Evolutionary conservation across 2,329 filamentous ascomycete species (phyloP).

Genomic region (Sclerotinia minor): DNA sequence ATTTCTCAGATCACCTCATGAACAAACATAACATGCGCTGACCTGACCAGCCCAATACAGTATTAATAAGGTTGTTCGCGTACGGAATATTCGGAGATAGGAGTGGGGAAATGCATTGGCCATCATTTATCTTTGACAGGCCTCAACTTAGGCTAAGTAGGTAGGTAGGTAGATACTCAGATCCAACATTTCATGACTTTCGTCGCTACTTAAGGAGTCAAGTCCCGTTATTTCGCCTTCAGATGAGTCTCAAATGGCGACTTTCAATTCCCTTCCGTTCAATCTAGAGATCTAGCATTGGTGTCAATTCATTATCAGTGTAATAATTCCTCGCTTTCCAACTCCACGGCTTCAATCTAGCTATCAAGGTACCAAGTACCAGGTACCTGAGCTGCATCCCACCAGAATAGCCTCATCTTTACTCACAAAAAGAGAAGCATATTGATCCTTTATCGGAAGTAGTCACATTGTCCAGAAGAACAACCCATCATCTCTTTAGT

Average conservation of each 20-base stretch:
- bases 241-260: not conserved
- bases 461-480: not conserved
- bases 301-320: conserved; percentile 31
- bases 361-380: not conserved
- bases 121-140: conserved; percentile 22
- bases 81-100: not conserved
- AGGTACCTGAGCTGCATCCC: conserved; percentile 34
- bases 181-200: no score
- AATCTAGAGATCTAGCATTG: not conserved
- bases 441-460: not conserved
- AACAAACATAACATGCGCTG: conserved; percentile 13
- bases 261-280: not conserved
- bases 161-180: no score
- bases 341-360: no score
- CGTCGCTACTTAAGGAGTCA: conserved; percentile 17
- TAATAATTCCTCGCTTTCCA: conserved; percentile 27
- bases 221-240: conserved; percentile 6
- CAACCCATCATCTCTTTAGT: conserved; percentile 12
- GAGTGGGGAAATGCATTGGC: not conserved
- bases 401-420: conserved; percentile 34
- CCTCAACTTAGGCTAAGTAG: no score
- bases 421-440: not conserved
- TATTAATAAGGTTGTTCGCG: not conserved
- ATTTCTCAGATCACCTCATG: conserved; percentile 12
- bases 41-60: not conserved